These are phyloP conservation scores for Meira miltonrushii DNA, from an alignment of 1,284 basidiomycete species.

Conservation along the genomic window DNA sequence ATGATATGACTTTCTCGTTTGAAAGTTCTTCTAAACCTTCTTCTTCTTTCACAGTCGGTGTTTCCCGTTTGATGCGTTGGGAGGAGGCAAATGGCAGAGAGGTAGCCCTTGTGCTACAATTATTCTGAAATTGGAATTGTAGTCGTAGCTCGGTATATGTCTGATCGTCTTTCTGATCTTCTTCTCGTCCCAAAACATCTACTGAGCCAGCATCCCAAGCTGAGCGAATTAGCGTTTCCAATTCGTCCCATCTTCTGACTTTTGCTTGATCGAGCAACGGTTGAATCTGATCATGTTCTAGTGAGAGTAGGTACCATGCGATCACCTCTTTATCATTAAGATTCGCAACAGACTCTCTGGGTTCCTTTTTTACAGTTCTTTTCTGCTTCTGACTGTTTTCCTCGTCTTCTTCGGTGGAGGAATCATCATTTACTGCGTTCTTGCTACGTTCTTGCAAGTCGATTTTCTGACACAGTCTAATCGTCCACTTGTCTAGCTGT, in stretches of 20 bases:
- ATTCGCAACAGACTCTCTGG: too few species aligned
- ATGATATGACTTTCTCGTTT: background rate
- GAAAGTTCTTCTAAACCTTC: background rate
- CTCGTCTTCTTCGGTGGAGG: background rate
- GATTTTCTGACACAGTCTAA: background rate
- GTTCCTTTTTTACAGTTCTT: background rate
- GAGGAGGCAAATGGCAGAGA: background rate
- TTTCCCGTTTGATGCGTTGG: background rate
- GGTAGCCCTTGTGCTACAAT: background rate
- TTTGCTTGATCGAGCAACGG: background rate
- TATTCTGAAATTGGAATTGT: background rate
- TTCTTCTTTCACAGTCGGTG: background rate
- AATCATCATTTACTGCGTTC: background rate
- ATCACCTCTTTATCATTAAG: background rate
- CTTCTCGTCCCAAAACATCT: constrained; percentile 6
- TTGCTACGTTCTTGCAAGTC: background rate
- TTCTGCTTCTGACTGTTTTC: background rate
- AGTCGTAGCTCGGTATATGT: background rate
- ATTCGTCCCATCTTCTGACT: background rate
- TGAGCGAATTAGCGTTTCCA: background rate
- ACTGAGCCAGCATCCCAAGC: constrained; percentile 7
- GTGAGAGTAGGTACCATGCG: background rate
- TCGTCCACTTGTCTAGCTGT: background rate
- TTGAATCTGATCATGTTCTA: background rate
- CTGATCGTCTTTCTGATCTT: background rate